Evolutionary conservation across 2,329 filamentous ascomycete species (phyloP).

Genomic region (Aspergillus novofumigatus): DNA sequence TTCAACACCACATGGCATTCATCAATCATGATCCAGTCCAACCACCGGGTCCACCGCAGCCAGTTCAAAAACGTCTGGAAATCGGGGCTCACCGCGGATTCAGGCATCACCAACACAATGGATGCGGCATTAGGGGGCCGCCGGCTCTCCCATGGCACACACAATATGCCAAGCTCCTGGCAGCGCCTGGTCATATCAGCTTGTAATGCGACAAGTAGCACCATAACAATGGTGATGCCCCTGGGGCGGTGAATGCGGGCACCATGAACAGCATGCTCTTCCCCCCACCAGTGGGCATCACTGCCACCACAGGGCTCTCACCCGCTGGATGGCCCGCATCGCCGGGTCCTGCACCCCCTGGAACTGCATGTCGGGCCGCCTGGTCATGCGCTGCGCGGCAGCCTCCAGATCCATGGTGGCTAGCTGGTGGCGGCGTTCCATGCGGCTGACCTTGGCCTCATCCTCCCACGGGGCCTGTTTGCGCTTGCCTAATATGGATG

Average conservation of each 20-base stretch:
- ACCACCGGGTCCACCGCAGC: background rate
- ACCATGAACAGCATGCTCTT: slow-evolving; percentile 11
- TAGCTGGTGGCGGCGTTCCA: background rate
- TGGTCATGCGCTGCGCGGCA: slow-evolving; percentile 1
- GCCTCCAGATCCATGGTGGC: background rate
- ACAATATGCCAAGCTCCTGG: background rate
- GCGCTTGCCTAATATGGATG: background rate
- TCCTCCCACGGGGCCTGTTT: slow-evolving; percentile 1
- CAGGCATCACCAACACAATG: slow-evolving; percentile 8
- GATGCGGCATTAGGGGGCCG: background rate
- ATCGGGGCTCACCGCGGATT: background rate
- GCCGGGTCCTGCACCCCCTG: background rate
- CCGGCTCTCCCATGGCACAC: slow-evolving; percentile 6
- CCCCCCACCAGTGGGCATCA: background rate
- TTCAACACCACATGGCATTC: slow-evolving; percentile 10
- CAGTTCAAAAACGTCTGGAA: slow-evolving; percentile 4
- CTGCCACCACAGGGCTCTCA: background rate
- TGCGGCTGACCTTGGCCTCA: background rate
- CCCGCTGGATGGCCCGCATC: slow-evolving; percentile 1
- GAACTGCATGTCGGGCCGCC: background rate
- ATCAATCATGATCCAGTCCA: slow-evolving; percentile 7
- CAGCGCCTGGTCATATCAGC: background rate
- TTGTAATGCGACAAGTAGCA: background rate
- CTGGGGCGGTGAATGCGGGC: background rate
- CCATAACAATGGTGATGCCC: background rate